Conservation (phyloP, 768 basidiomycete genomes). For the Lyophyllum decastes region DNA sequence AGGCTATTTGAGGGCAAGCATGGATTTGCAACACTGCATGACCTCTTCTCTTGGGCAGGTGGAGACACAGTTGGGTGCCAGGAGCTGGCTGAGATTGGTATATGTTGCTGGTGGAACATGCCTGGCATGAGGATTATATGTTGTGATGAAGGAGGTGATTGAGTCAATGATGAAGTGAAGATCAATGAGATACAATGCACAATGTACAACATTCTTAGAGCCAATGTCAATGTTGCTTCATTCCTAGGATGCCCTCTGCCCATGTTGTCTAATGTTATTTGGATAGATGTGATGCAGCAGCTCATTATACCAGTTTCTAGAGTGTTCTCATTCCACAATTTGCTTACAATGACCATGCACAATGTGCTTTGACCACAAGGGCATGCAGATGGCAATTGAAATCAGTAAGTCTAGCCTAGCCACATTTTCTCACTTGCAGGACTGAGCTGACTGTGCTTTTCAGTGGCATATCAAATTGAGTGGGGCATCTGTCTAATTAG, state of each 20-base stretch:
- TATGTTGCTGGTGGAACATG: conserved; percentile 94
- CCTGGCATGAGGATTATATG: conserved; percentile 85
- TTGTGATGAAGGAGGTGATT: conserved; percentile 89
- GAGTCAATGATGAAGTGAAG: conserved; percentile 86
- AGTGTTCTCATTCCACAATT: too few species aligned
- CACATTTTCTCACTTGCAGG: too few species aligned
- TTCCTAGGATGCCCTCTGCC: conserved; percentile 62
- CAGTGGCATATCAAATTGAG: too few species aligned
- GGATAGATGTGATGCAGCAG: conserved; percentile 93
- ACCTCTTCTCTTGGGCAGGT: conserved; percentile 96
- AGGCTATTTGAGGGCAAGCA: conserved; percentile 98
- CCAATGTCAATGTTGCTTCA: conserved; percentile 37
- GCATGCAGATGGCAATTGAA: too few species aligned
- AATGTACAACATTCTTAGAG: conserved; percentile 62
- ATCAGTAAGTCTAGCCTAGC: too few species aligned
- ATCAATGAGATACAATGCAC: conserved; percentile 72
- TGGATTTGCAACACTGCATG: conserved; percentile 94
- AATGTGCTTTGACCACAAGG: too few species aligned
- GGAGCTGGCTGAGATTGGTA: conserved; percentile 92
- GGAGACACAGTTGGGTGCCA: conserved; percentile 88
- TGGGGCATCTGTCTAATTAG: too few species aligned
- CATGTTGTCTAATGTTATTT: conserved; percentile 60
- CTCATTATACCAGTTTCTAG: conserved; percentile 81
- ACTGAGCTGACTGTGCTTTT: too few species aligned
- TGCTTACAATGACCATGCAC: too few species aligned